phyloP scores from a whole-genome alignment of 768 basidiomycete genomes.

The Auriculariales sp. region DNA sequence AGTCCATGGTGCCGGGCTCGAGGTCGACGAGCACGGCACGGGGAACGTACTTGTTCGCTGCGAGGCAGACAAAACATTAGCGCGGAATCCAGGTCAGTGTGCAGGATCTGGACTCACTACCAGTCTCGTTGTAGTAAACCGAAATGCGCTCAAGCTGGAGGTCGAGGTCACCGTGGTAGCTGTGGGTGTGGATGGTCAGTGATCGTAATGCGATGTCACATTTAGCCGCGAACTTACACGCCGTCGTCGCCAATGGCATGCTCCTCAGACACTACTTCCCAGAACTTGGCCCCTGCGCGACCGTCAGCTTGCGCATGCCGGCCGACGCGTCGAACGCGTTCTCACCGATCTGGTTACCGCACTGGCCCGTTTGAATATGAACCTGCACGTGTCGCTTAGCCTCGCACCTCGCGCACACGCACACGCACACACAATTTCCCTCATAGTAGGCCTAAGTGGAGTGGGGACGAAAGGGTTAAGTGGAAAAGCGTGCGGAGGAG shows the following conservation, averaged over 20 bases:
- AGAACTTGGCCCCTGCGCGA: slow-evolving; percentile 74
- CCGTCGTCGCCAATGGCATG: slow-evolving; percentile 93
- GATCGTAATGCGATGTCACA: not conserved
- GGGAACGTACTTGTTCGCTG: slow-evolving; percentile 88
- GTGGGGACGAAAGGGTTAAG: too few relatives aligned
- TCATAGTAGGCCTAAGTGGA: too few relatives aligned
- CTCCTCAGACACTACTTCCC: slow-evolving; percentile 97
- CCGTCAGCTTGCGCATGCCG: slow-evolving; percentile 9
- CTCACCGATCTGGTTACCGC: slow-evolving; percentile 98
- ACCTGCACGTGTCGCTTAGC: too few relatives aligned
- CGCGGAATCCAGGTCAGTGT: not conserved
- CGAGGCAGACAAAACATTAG: slow-evolving; percentile 1
- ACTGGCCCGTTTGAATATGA: too few relatives aligned
- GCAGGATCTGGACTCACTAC: slow-evolving; percentile 19
- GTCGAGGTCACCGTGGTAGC: slow-evolving; percentile 85
- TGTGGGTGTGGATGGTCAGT: slow-evolving; percentile 3
- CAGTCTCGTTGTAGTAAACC: slow-evolving; percentile 96
- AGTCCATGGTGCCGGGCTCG: slow-evolving; percentile 95
- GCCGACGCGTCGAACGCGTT: slow-evolving; percentile 10
- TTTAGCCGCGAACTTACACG: slow-evolving; percentile 17
- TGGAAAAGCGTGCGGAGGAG: too few relatives aligned
- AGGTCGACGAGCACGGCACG: slow-evolving; percentile 95
- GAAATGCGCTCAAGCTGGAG: slow-evolving; percentile 95
- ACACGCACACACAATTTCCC: too few relatives aligned
- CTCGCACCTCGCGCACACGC: too few relatives aligned